Evolutionary conservation across 2,329 filamentous ascomycete genomes (phyloP), one percentile per base, ranked within the genome.

Genomic region (Dothideomycetes sp.): DNA sequence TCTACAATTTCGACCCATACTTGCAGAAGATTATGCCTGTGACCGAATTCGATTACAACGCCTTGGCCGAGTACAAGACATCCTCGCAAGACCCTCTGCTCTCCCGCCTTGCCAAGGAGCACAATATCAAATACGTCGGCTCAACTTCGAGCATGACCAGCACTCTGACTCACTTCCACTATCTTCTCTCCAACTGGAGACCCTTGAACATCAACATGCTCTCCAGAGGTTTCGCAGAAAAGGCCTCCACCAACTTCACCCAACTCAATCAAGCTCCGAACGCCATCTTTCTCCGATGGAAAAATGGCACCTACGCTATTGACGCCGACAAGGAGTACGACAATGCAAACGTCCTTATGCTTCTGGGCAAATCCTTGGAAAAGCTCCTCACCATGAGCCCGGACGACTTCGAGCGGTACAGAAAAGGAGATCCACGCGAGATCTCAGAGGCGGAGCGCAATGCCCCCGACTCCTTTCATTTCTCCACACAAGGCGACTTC

Each of bases 1-100:
- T 96, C 5, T 98, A 79, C 70, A 98, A 98, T 58, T 98, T 98
- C 52, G 89, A 98, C 55, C 91, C 93, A 0, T 95, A 95, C 54
- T 72, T 98, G 15, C 77, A 87, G 44, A 79, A 78, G 38, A 93
- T 98, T 51, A 96, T 96, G 86, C 88, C 91, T 2, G 79, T 91
- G 12, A 68, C 75, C 2, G 85, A 98, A 54, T 98, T 98, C 54
- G 85, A 98, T 54, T 98, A 94, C 59, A 74, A 84, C 42, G 79
- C 86, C 3, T 62, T 98, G 39, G 85, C 84, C 57, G 72, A 79
- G 46, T 98, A 94, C 59, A 78, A 94, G 47, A 95, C 88, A 0
- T 95, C 91, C 0, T 96, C 89, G 8, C 79, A 84, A 56, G 91
- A 98, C 55, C 61, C 64, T 4, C 76, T 70, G 4, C 69, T 98